Base-by-base conservation (phyloP, 2,329 filamentous ascomycete species). In the Daldinia sp. region DNA sequence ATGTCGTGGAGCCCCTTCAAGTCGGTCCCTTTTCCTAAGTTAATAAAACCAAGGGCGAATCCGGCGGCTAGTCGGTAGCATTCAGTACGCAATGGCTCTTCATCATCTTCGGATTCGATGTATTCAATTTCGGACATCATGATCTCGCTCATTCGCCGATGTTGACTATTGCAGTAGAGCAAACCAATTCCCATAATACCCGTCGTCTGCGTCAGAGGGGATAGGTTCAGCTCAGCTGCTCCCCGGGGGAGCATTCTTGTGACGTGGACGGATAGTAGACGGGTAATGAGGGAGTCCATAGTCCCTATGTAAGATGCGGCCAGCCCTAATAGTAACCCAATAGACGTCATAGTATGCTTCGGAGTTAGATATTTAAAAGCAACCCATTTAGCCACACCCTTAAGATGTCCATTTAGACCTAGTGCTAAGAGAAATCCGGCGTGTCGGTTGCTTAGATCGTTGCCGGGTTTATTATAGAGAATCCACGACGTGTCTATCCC, bases 401-500 rank as follows among this genome's bases (percentile, higher is more conserved):
- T 95, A n/a, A 99, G 81, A 78, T 99, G 96, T 0, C 95, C 96
- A 71, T 97, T 97, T 21, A 99, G 81, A 3, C 95, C 95, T 3
- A 99, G 83, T 3, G 93, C 95, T 0, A 99, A 83, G 41, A 99
- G 79, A 67, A 99, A 95, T 0, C 95, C 95, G 27, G 95, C 96
- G 76, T 99, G 95, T n/a, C 95, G 87, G 74, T 98, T 97, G 66
- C 91, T 97, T 11, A 97, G 83, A 54, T 99, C 95, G 34, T 88
- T 85, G 0, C 81, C 80, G 0, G 95, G 94, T 75, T 97, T 97
- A 80, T 99, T 99, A 83, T 96, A 99, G 30, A 97, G 85, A 69
- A 99, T 97, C 96, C 96, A 99, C 0, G 94, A 98, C 0, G 94
- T 97, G 74, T 99, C 95, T 66, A 99, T 98, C 3, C 94, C 94